Percentiles rank a stretch among this genome's conserved stretches.
These are phyloP conservation scores for Circinella minor DNA, from an alignment of 371 early-diverging fungal genomes.

Conservation along the genomic window DNA sequence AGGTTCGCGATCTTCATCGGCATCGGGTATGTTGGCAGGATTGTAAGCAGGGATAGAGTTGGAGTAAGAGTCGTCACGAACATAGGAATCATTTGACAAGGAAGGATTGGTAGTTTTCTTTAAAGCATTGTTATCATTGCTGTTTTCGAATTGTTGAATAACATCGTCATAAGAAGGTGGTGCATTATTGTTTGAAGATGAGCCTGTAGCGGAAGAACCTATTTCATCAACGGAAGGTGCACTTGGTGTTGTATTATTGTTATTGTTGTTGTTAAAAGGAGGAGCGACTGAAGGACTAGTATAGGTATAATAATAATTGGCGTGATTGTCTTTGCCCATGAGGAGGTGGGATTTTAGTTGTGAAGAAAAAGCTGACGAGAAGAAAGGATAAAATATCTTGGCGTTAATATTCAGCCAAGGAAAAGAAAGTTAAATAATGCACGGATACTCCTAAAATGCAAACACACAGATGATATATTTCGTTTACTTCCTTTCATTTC, in stretches of 20 bases:
- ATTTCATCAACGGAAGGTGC: conserved; percentile 15
- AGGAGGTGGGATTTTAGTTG: not conserved
- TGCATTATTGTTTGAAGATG: conserved; percentile 14
- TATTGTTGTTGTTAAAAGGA: not conserved
- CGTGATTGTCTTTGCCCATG: conserved; percentile 19
- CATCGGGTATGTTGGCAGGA: conserved; percentile 18
- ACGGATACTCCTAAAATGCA: no score
- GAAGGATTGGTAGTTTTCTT: not conserved
- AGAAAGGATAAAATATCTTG: not conserved
- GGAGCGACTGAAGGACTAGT: conserved; percentile 27
- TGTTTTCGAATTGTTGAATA: not conserved
- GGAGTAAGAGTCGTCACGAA: conserved; percentile 9
- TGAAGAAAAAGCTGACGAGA: not conserved
- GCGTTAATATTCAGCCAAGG: no score
- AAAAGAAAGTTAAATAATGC: no score
- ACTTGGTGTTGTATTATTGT: conserved; percentile 18
- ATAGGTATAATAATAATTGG: conserved; percentile 35
- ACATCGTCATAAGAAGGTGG: conserved; percentile 43
- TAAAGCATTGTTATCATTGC: not conserved
- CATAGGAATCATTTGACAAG: not conserved
- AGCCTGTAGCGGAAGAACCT: conserved; percentile 23
- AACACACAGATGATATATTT: no score
- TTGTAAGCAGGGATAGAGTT: conserved; percentile 15
- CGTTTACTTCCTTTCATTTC: no score
- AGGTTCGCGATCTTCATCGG: conserved; percentile 16